Conservation (phyloP, 192 early-diverging fungal species). For the Coemansia sp. region DNA sequence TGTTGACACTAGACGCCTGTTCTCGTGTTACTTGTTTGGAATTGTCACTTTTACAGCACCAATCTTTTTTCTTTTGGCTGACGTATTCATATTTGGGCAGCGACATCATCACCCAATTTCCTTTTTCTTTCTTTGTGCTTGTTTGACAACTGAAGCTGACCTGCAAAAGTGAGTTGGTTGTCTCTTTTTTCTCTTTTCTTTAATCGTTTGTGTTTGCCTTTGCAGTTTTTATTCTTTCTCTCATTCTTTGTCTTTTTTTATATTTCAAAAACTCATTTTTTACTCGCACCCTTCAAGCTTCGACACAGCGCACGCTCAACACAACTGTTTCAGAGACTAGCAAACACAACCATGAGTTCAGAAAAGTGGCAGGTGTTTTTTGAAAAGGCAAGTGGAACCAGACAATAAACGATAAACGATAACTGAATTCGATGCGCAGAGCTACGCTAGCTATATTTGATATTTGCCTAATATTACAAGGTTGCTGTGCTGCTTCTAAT, state of each 20-base stretch:
- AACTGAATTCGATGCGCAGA: background rate
- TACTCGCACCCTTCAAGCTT: background rate
- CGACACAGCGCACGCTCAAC: background rate
- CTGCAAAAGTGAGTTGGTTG: no score
- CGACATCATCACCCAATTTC: background rate
- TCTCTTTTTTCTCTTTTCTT: no score
- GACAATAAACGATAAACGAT: background rate
- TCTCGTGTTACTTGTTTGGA: no score
- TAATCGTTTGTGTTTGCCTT: no score
- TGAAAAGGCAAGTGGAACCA: constrained; percentile 17
- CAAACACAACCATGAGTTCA: constrained; percentile 7
- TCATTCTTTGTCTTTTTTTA: background rate
- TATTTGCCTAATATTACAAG: background rate
- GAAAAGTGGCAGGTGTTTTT: constrained; percentile 14
- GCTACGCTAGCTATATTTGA: background rate
- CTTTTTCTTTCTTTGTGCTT: background rate
- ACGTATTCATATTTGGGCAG: background rate
- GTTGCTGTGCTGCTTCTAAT: background rate
- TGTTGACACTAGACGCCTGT: no score
- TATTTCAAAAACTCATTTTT: background rate
- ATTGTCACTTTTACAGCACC: no score
- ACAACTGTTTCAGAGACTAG: background rate
- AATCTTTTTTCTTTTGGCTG: background rate
- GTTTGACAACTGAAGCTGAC: no score
- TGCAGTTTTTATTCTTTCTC: background rate